Base-by-base conservation (phyloP, 2,329 filamentous ascomycete genomes). In the Xylariaceae sp. region DNA sequence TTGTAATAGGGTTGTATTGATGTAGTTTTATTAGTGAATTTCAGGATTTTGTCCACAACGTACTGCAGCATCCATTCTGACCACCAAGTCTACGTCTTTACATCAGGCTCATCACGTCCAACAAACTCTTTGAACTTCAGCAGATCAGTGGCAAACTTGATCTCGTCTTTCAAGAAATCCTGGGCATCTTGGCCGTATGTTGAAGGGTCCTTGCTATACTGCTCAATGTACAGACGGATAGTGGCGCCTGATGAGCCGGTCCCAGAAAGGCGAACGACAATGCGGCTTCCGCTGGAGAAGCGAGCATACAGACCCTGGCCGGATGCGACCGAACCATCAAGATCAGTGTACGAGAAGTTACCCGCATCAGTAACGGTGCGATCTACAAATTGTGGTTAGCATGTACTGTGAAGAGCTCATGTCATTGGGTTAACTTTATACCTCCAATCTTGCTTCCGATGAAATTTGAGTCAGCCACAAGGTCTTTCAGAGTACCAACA, bases 281-380 rank as follows among this genome's bases (percentile, higher is more conserved):
- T 93, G 62, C 94, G 88, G 76, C 90, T 96, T 28, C 93, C 93
- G 53, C 95, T 92, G 50, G 91, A 90, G 74, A 97, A 97, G 73
- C 89, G 89, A 70, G 92, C 89, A 69, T 89, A 99, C 63, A 99
- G 85, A 60, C 94, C 94, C 77, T 99, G 94, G 79, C 97, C 95
- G 70, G 91, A 90, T 67, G 90, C 88, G 49, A 97, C 90, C 60
- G 90, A 96, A 56, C 93, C 94, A 67, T 99, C 94, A n/a, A 99
- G 86, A 69, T 99, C 94, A 9, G 90, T 97, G 82, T 99, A 99
- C 31, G 90, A 90, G 74, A 99, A 99, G 81, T 99, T 92, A 60
- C 92, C 94, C 6, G 92, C 93, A 64, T 95, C 89, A 45, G 84
- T 77, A 41, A 97, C 90, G 67, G 90, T 96, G 70, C 88, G 89